phyloP scores from a whole-genome alignment of 176 grass and related monocot genomes.

The Chrysopogon serrulatus region DNA sequence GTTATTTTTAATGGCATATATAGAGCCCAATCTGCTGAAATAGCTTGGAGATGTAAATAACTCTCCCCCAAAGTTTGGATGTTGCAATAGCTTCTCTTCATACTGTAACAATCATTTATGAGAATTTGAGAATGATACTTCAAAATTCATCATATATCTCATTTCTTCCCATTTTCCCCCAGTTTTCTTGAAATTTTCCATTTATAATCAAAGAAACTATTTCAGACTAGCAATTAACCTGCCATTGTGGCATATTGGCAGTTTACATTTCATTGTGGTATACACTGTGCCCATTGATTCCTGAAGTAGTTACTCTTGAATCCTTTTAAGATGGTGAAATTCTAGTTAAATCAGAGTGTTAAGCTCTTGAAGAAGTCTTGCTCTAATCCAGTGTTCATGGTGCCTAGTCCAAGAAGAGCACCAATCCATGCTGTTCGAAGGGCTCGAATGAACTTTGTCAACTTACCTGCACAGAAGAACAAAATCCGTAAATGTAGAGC shows the following conservation, averaged over 20 bases:
- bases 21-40: neutral
- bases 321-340: neutral
- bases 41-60: slow-evolving; percentile 1
- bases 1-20: neutral
- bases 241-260: neutral
- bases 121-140: neutral
- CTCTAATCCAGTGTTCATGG: slow-evolving; percentile 53
- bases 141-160: neutral
- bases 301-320: slow-evolving; percentile 27
- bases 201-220: slow-evolving; percentile 19
- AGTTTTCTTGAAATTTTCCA: neutral
- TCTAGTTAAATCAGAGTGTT: slow-evolving; percentile 50
- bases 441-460: slow-evolving; percentile 41
- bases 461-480: slow-evolving; percentile 59
- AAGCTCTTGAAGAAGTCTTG: slow-evolving; percentile 81
- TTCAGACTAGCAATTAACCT: slow-evolving; percentile 11
- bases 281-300: neutral
- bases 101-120: neutral
- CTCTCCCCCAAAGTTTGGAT: neutral
- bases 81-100: neutral
- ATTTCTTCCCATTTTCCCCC: neutral
- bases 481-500: slow-evolving; percentile 21
- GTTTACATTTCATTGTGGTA: slow-evolving; percentile 5
- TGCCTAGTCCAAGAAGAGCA: slow-evolving; percentile 65
- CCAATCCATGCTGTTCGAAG: slow-evolving; percentile 46